A percentile compares a stretch with the other conserved stretches of the same genome.
phyloP scores from a whole-genome alignment of 805 yeast genomes.

The Schizosaccharomyces japonicus region DNA sequence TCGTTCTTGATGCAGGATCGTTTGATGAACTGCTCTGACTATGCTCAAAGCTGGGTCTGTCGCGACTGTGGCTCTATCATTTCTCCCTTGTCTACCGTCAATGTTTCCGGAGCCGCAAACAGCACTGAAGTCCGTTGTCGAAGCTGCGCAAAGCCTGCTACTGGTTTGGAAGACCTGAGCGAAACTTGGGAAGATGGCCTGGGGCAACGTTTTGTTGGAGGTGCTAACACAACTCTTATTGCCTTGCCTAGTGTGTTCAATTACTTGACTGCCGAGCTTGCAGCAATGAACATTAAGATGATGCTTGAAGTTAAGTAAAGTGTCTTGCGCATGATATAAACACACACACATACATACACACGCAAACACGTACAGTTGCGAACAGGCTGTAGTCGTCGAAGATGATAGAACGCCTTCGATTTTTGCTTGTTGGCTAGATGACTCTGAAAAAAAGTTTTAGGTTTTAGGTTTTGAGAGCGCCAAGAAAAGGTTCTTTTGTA shows the following conservation, averaged over 20 bases:
- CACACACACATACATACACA: no score
- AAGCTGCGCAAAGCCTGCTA: constrained; percentile 54
- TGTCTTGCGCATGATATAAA: no score
- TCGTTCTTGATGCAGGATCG: constrained; percentile 87
- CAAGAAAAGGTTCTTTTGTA: no score
- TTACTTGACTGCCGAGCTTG: constrained; percentile 78
- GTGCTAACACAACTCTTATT: constrained; percentile 78
- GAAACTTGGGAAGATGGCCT: constrained; percentile 94
- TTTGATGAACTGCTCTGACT: constrained; percentile 81
- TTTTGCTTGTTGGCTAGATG: no score
- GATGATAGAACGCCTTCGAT: no score
- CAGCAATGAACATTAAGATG: constrained; percentile 94
- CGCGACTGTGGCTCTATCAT: constrained; percentile 80
- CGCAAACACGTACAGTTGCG: no score
- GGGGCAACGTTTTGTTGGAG: constrained; percentile 78
- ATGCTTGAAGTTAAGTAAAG: constrained; percentile 39
- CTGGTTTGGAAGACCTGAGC: constrained; percentile 22
- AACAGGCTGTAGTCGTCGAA: no score
- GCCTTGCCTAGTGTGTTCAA: constrained; percentile 92
- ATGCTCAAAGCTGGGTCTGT: constrained; percentile 75
- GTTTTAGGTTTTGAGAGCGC: no score
- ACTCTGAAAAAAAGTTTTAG: no score
- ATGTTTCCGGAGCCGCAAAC: constrained; percentile 52
- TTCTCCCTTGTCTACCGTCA: constrained; percentile 74
- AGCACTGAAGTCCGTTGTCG: constrained; percentile 50